phyloP scores from a whole-genome alignment of 2,329 filamentous ascomycete species.

The Fusarium udum region DNA sequence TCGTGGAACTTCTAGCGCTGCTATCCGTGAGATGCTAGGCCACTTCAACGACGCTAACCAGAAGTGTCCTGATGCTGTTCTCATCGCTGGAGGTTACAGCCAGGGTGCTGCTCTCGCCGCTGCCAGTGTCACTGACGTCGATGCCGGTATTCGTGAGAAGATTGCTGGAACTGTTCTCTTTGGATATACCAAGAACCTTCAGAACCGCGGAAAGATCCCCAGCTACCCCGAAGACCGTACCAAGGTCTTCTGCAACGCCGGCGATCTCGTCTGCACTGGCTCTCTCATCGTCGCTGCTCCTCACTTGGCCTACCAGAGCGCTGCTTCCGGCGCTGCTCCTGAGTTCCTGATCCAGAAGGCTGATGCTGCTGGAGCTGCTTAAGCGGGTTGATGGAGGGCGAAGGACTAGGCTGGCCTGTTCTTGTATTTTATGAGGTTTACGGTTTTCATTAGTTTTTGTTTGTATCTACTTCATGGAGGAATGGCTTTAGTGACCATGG shows the following conservation, averaged over 20 bases:
- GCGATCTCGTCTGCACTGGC: constrained; percentile 51
- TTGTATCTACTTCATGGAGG: neutral
- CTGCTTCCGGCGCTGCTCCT: constrained; percentile 9
- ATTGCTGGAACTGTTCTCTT: constrained; percentile 51
- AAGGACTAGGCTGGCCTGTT: constrained; percentile 13
- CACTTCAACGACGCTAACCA: constrained; percentile 52
- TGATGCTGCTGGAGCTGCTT: constrained; percentile 9
- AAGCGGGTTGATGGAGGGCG: neutral
- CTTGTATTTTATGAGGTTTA: neutral
- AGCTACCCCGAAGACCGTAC: constrained; percentile 49
- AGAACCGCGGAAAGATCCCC: constrained; percentile 52
- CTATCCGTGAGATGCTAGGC: constrained; percentile 53
- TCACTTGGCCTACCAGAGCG: constrained; percentile 22
- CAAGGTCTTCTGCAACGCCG: constrained; percentile 50
- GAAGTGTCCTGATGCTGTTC: constrained; percentile 55
- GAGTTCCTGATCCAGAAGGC: constrained; percentile 30
- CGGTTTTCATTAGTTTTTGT: neutral
- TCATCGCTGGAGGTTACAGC: constrained; percentile 54
- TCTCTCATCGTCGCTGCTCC: constrained; percentile 42
- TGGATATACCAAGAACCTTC: constrained; percentile 56
- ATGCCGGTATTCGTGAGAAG: constrained; percentile 44
- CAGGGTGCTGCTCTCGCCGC: constrained; percentile 58
- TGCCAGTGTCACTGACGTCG: constrained; percentile 50
- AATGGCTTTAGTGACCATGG: neutral
- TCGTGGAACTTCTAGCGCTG: constrained; percentile 48